Base-by-base conservation (phyloP, 306 rosid species). In the Trifolium subterraneum region DNA sequence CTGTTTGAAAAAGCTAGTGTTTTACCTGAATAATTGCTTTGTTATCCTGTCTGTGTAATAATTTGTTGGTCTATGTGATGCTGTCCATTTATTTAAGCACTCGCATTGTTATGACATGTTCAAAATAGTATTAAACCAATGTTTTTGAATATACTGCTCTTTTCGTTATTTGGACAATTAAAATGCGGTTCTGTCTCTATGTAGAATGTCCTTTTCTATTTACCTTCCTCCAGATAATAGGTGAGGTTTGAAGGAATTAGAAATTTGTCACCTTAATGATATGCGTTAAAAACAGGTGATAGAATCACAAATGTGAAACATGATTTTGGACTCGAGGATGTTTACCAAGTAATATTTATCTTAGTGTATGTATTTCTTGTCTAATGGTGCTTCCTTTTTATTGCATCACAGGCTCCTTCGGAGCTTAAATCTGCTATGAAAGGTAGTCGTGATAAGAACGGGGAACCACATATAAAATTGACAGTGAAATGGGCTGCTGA, bases 401-500 rank as follows among this genome's bases (percentile, higher is more conserved):
- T 29, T 75, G 25, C 64, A 15, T 54, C 25, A 31, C 88, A 93
- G 97, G 59, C 78, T 76, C 90, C 99, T 77, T 9, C 1, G 61
- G 83, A 78, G 59, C 93, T 83, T 33, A 79, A 84, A 73, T 84
- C 99, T 12, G 98, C 99, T 3, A 78, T 95, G 86, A 95, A 95
- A 88, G 99, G 98, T 66, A 84, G 93, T 72, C 89, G 98, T 29
- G 96, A 84, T 77, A 88, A 81, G 81, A 64, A 63, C 6, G 85
- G 87, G 12, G 80, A 20, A 50, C 8, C 65, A n/a, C 81, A 20
- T 0, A 44, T 35, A 73, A 95, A 87, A 70, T 76, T 87, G 75
- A 81, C 80, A 0, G 99, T 95, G 72, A 86, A 85, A 74, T 95
- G 99, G 99, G 98, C 99, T 11, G 84, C 97, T 12, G 98, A 92